Conservation (phyloP, 129 eudicot genomes). For the Ambrosia trifida region DNA sequence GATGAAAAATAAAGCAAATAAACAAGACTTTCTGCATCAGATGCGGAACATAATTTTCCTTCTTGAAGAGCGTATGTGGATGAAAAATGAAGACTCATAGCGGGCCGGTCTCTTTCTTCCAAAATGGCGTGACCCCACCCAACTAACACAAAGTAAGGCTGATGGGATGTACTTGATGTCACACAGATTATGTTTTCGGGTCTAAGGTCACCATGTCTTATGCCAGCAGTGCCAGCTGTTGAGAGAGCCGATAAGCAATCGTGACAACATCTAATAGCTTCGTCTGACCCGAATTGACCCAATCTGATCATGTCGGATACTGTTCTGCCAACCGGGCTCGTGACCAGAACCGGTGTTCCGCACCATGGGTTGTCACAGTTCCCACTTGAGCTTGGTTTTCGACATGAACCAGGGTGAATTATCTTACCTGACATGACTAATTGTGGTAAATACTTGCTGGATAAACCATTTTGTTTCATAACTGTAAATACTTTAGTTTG, state of each 20-base stretch:
- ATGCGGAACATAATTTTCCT: conserved; percentile 91
- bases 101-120: conserved; percentile 95
- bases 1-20: conserved; percentile 80
- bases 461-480: conserved; percentile 85
- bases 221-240: conserved; percentile 64
- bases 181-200: conserved; percentile 86
- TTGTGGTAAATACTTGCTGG: conserved; percentile 81
- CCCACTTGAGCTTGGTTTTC: conserved; percentile 57
- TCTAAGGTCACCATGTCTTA: conserved; percentile 85
- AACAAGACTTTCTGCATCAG: conserved; percentile 95
- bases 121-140: conserved; percentile 98
- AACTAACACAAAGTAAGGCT: conserved; percentile 62
- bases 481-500: conserved; percentile 83
- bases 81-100: conserved; percentile 87
- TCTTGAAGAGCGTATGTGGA: conserved; percentile 97
- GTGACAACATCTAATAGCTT: conserved; percentile 89
- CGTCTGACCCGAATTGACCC: conserved; percentile 66
- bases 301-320: conserved; percentile 65
- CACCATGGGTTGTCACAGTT: conserved; percentile 84
- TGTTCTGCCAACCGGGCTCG: conserved; percentile 77
- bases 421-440: conserved; percentile 72
- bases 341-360: conserved; percentile 88
- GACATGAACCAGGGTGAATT: conserved; percentile 72
- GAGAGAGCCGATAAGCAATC: conserved; percentile 95
- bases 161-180: conserved; percentile 44